Conservation (phyloP, 768 basidiomycete genomes). For the Chalciporus piperatus region DNA sequence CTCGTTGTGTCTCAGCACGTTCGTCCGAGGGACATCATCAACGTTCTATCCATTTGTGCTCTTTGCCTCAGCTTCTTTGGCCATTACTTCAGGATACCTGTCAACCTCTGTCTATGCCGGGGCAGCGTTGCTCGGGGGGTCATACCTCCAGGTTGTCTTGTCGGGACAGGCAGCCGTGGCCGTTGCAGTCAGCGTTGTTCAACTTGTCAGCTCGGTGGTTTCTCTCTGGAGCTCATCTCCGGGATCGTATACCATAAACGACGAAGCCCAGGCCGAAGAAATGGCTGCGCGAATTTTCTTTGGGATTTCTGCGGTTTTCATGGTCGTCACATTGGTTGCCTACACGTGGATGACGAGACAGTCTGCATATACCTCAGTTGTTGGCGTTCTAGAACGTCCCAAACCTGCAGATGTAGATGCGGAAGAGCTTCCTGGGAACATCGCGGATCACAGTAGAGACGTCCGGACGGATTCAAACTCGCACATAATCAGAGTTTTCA, state of each 20-base stretch:
- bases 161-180: slow-evolving; percentile 86
- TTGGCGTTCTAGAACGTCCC: slow-evolving; percentile 43
- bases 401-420: slow-evolving; percentile 26
- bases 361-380: slow-evolving; percentile 56
- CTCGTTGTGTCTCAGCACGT: slow-evolving; percentile 65
- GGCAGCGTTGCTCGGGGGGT: slow-evolving; percentile 76
- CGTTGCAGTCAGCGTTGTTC: slow-evolving; percentile 75
- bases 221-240: slow-evolving; percentile 50
- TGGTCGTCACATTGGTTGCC: slow-evolving; percentile 50
- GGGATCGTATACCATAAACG: background rate
- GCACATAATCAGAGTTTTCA: slow-evolving; percentile 52
- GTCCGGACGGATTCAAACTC: slow-evolving; percentile 36
- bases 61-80: slow-evolving; percentile 55
- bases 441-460: slow-evolving; percentile 29
- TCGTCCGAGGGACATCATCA: slow-evolving; percentile 48
- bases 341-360: slow-evolving; percentile 57
- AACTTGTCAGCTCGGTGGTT: slow-evolving; percentile 60
- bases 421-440: slow-evolving; percentile 36
- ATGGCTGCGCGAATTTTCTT: slow-evolving; percentile 76
- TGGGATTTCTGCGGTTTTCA: slow-evolving; percentile 62
- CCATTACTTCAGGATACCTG: slow-evolving; percentile 66
- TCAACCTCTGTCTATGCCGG: slow-evolving; percentile 76
- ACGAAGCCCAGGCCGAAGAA: slow-evolving; percentile 48
- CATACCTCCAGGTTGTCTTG: slow-evolving; percentile 71
- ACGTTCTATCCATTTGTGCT: slow-evolving; percentile 67